Conservation (phyloP, 495 filamentous ascomycete genomes). For the Cercophora sp. region DNA sequence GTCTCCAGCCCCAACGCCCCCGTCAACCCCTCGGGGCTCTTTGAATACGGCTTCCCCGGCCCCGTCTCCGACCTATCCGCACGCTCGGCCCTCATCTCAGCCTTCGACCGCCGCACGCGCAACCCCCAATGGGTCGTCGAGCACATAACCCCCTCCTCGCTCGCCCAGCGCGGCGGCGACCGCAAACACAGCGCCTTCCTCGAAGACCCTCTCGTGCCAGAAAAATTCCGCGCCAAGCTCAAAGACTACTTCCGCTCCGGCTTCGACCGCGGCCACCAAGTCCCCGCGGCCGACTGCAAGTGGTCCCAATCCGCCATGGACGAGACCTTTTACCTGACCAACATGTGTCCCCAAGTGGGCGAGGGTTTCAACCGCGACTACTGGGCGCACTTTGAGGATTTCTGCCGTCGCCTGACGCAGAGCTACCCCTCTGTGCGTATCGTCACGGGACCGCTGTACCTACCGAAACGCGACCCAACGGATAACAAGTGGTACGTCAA, state of each 20-base stretch:
- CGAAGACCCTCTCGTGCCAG: constrained; percentile 76
- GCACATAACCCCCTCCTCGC: constrained; percentile 90
- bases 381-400: constrained; percentile 98
- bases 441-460: constrained; percentile 90
- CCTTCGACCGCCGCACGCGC: constrained; percentile 85
- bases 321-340: constrained; percentile 83
- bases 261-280: constrained; percentile 95
- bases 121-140: constrained; percentile 96
- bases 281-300: constrained; percentile 94
- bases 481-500: constrained; percentile 93
- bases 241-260: constrained; percentile 91
- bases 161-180: constrained; percentile 71
- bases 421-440: constrained; percentile 86
- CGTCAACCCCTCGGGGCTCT: constrained; percentile 84
- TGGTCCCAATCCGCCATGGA: constrained; percentile 94
- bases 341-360: constrained; percentile 98
- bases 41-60: constrained; percentile 96
- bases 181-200: constrained; percentile 76
- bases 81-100: constrained; percentile 69
- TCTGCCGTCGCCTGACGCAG: constrained; percentile 74
- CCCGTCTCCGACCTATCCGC: constrained; percentile 78
- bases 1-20: constrained; percentile 35
- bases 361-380: constrained; percentile 98
- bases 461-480: constrained; percentile 67
- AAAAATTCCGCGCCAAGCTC: constrained; percentile 82